Conservation (phyloP, 2,329 filamentous ascomycete genomes). For the Cucurbitaria berberidis region DNA sequence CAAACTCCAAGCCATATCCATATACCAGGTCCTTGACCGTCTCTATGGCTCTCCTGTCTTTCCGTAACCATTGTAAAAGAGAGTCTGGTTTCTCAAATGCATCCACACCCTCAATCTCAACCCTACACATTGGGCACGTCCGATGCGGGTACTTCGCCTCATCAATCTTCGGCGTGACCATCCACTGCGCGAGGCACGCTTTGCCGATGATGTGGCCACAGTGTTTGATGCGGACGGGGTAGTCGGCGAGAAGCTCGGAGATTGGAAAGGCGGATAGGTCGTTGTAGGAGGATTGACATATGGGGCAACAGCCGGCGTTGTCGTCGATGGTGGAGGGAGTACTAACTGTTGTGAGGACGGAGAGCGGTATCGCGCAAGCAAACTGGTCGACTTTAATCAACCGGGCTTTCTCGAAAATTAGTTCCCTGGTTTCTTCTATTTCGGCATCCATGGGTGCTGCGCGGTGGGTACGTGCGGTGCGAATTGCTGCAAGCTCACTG, state of each 20-base stretch:
- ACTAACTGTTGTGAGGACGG: constrained; percentile 1
- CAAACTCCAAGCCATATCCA: constrained; percentile 11
- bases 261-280: constrained; percentile 12
- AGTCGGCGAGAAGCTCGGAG: constrained; percentile 26
- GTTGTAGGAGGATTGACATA: constrained; percentile 31
- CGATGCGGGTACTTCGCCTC: constrained; percentile 26
- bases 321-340: constrained; percentile 7
- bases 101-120: constrained; percentile 22
- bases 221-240: constrained; percentile 32
- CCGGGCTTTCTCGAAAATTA: constrained; percentile 5
- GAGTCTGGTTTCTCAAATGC: too few species aligned
- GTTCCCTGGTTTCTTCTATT: constrained; percentile 2
- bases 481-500: neutral
- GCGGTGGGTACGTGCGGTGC: constrained; percentile 2
- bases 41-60: constrained; percentile 5
- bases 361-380: constrained; percentile 26
- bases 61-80: constrained; percentile 18
- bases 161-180: constrained; percentile 26
- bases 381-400: constrained; percentile 22
- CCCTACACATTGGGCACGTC: constrained; percentile 30
- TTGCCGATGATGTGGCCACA: constrained; percentile 36
- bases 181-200: constrained; percentile 31
- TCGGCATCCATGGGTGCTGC: neutral
- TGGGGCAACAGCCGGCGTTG: constrained; percentile 17
- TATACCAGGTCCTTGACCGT: constrained; percentile 11